Conservation (phyloP, 2,329 filamentous ascomycete genomes). For the Cytospora leucostoma region DNA sequence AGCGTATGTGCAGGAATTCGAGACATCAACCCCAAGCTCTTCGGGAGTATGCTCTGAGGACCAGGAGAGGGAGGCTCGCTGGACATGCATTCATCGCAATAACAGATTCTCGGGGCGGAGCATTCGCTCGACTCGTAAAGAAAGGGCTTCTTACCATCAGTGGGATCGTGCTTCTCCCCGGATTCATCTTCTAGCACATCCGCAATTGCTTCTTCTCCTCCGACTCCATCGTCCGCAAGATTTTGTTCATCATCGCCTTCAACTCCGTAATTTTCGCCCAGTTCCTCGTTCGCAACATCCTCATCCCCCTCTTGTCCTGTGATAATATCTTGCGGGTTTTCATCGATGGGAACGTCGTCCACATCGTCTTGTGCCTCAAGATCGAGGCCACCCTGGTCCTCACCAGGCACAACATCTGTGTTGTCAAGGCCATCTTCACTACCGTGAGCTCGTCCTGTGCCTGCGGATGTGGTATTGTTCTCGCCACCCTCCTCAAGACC, state of each 20-base stretch:
- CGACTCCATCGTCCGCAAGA: background rate
- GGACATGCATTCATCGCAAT: constrained; percentile 20
- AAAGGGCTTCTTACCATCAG: constrained; percentile 24
- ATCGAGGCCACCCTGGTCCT: constrained; percentile 1
- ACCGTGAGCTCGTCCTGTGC: background rate
- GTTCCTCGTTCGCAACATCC: background rate
- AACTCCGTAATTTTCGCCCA: background rate
- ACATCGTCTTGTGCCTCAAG: background rate
- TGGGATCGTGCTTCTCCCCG: constrained; percentile 14
- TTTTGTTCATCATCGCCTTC: background rate
- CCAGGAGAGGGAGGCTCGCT: background rate
- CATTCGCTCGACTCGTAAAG: constrained; percentile 9
- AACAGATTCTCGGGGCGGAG: constrained; percentile 9
- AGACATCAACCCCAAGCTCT: background rate
- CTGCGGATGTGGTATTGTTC: background rate
- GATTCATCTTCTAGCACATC: constrained; percentile 3
- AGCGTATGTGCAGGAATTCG: background rate
- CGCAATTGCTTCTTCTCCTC: constrained; percentile 1
- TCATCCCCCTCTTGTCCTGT: constrained; percentile 1
- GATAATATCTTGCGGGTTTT: background rate
- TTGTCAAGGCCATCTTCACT: background rate
- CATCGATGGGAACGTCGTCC: background rate
- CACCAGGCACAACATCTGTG: background rate
- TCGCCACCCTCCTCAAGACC: background rate
- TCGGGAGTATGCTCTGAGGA: background rate